phyloP scores from a whole-genome alignment of 352 stramenopile genomes.

The Globisporangium paddicum region DNA sequence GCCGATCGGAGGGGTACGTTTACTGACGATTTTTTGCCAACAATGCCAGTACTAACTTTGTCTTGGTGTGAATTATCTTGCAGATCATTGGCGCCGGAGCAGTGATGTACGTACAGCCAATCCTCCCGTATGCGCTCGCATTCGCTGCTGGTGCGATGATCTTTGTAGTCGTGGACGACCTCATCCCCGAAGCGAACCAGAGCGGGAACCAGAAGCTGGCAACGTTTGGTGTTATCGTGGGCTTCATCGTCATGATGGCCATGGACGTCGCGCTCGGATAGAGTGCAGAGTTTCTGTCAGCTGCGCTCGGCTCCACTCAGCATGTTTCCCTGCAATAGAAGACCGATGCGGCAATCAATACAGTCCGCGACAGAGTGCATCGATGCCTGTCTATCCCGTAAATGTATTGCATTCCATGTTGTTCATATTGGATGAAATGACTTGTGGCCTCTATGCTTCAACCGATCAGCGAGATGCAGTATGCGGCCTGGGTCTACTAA shows the following conservation, averaged over 20 bases:
- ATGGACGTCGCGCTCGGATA: conserved; percentile 85
- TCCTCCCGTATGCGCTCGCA: conserved; percentile 87
- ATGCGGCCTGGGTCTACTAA: no score
- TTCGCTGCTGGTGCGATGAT: conserved; percentile 91
- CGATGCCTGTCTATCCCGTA: background rate
- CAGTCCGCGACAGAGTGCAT: background rate
- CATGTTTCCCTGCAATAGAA: background rate
- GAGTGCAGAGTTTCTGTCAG: no score
- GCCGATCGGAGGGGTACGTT: conserved; percentile 74
- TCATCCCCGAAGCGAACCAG: conserved; percentile 87
- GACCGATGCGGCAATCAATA: background rate
- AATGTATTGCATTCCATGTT: background rate
- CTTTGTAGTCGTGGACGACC: conserved; percentile 89
- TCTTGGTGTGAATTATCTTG: conserved; percentile 4
- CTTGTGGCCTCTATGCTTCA: background rate
- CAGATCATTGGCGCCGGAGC: conserved; percentile 79
- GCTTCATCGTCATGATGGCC: conserved; percentile 92
- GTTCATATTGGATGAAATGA: background rate
- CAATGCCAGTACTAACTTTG: background rate
- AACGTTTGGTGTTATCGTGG: conserved; percentile 81
- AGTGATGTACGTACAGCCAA: conserved; percentile 84
- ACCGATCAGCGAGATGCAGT: background rate
- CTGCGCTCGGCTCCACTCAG: background rate
- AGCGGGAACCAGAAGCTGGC: conserved; percentile 87
- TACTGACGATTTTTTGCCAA: background rate